Evolutionary conservation across 768 basidiomycete species (phyloP), one percentile per base, ranked within the genome.

Genomic region (Glaciozyma antarctica): DNA sequence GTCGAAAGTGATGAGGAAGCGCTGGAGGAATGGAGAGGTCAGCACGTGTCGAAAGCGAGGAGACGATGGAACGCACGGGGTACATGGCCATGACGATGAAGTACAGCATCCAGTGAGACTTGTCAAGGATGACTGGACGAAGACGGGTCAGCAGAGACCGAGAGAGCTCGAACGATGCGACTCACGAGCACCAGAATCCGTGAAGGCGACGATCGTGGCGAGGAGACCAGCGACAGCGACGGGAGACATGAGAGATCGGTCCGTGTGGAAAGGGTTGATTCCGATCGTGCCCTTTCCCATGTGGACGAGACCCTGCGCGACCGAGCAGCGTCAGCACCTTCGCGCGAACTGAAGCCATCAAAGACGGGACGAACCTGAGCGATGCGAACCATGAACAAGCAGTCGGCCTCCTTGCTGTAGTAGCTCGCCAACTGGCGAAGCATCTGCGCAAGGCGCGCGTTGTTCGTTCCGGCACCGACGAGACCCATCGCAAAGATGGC

Each of bases 221-320:
- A 99, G 78, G 47, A 98, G 77, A 57, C 94, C 95, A 44, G 92
- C 91, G 19, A 95, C 82, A 8, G 91, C 91, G 1, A 88, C 84
- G 59, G 86, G 83, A 73, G 84, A 88, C 87, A 98, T 87, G 74
- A 94, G 86, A 61, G 82, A 84, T 47, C 94, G 84, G 77, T 98
- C 94, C 43, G 83, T 83, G 82, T 88, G 97, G 86, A 95, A 97
- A 5, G 95, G 94, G 76, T 94, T 97, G 72, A 99, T 80, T 16
- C 89, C 88, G 75, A 99, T 89, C 19, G 93, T 97, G 44, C 95
- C 95, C 78, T 99, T 99, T 76, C 95, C 95, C 93, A 98, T 93
- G 77, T 97, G 91, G n/a, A 97, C 88, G 72, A 98, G 78, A 24
- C 95, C 95, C 77, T 97, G 88, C 3, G 32, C 32, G 47, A 8